Evolutionary conservation across 495 filamentous ascomycete genomes (phyloP).

Genomic region (Penicillium longicatenatum): DNA sequence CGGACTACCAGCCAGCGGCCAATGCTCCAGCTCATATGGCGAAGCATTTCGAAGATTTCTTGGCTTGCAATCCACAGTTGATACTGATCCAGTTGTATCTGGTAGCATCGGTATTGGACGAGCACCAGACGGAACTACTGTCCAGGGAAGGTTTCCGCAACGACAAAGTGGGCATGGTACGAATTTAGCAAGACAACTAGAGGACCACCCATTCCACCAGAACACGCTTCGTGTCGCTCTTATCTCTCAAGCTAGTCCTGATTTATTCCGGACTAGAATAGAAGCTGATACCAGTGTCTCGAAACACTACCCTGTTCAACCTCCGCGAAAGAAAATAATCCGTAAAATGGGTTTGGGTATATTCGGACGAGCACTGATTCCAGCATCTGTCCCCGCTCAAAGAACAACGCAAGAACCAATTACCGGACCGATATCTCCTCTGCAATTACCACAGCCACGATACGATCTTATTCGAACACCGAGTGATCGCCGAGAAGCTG

Average conservation of each 20-base stretch:
- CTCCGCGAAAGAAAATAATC: not conserved
- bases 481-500: not conserved
- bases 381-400: constrained; percentile 1
- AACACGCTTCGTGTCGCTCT: constrained; percentile 23
- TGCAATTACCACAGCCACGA: not conserved
- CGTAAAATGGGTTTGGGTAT: not conserved
- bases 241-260: not conserved
- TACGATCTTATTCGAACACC: not conserved
- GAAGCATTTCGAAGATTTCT: constrained; percentile 34
- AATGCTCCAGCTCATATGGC: constrained; percentile 23
- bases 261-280: not conserved
- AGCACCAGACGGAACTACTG: constrained; percentile 40
- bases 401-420: not conserved
- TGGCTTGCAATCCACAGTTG: constrained; percentile 6
- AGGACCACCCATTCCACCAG: constrained; percentile 42
- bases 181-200: constrained; percentile 24
- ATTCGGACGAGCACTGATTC: constrained; percentile 6
- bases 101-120: constrained; percentile 25
- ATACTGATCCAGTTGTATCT: constrained; percentile 2
- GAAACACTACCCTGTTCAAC: not conserved
- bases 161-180: constrained; percentile 44
- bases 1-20: not conserved
- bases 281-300: not conserved
- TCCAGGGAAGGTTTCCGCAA: constrained; percentile 41
- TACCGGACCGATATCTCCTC: not conserved